phyloP scores from a whole-genome alignment of 2,329 filamentous ascomycete species.

The Calonectria ilicicola region DNA sequence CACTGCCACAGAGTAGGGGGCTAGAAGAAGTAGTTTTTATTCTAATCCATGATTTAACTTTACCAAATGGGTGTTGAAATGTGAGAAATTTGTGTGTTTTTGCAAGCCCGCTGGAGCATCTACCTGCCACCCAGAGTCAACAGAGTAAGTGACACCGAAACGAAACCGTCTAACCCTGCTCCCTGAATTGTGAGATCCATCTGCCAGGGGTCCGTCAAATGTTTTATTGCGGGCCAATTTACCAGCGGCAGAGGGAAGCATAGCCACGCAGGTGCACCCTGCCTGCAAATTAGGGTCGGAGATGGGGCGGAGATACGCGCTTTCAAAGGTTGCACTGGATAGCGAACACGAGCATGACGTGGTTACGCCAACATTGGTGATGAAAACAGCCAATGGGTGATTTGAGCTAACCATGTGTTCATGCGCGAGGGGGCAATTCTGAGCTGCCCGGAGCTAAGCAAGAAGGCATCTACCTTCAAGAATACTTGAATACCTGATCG shows the following conservation, averaged over 20 bases:
- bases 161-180: background rate
- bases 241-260: background rate
- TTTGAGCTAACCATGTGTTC: background rate
- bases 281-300: conserved; percentile 2
- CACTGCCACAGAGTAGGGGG: background rate
- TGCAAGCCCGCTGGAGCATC: background rate
- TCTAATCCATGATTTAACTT: background rate
- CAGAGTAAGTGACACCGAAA: background rate
- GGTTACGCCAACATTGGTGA: background rate
- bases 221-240: background rate
- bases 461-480: background rate
- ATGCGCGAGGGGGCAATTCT: background rate
- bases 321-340: background rate
- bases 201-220: background rate
- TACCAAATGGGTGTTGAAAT: background rate
- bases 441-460: background rate
- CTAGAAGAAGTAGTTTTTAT: background rate
- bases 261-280: background rate
- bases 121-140: background rate
- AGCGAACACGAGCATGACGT: background rate
- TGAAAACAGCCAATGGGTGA: background rate
- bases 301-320: conserved; percentile 8
- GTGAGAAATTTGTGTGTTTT: background rate
- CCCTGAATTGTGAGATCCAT: background rate
- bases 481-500: background rate